A percentile compares a stretch with the other conserved stretches of the same genome.
Evolutionary conservation across 495 filamentous ascomycete species (phyloP).

Genomic region (Sordaria brevicollis): DNA sequence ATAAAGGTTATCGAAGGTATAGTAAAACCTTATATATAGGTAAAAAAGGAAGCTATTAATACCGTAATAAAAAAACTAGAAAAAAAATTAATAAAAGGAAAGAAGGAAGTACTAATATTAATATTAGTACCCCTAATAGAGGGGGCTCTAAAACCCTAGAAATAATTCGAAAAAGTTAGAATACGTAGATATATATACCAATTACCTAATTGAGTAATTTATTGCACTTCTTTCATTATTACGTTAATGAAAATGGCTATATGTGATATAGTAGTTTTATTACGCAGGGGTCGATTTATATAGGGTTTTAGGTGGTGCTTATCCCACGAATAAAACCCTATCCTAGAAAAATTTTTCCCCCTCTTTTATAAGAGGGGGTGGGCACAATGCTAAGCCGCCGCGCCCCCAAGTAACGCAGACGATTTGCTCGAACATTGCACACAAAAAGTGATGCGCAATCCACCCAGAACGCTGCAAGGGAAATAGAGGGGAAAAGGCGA

Average conservation of each 20-base stretch:
- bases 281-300: not conserved
- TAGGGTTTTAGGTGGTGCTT: not conserved
- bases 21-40: not conserved
- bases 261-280: not conserved
- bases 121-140: too few species aligned
- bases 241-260: too few species aligned
- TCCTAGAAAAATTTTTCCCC: not conserved
- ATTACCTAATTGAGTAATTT: not conserved
- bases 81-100: not conserved
- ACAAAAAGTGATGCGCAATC: too few species aligned
- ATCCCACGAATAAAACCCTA: not conserved
- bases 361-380: not conserved
- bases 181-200: not conserved
- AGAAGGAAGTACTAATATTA: not conserved
- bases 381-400: not conserved
- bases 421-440: too few species aligned
- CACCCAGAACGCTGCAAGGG: too few species aligned
- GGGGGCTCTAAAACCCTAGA: not conserved
- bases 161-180: not conserved
- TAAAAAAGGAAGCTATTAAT: not conserved
- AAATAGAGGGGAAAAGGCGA: too few species aligned
- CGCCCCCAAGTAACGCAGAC: too few species aligned
- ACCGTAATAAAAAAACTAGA: too few species aligned
- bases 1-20: not conserved
- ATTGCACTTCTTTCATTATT: fast-evolving